A percentile compares a stretch with the other conserved stretches of the same genome.
These are phyloP conservation scores for Podospora comata DNA, from an alignment of 495 filamentous ascomycete species.

Conservation along the genomic window DNA sequence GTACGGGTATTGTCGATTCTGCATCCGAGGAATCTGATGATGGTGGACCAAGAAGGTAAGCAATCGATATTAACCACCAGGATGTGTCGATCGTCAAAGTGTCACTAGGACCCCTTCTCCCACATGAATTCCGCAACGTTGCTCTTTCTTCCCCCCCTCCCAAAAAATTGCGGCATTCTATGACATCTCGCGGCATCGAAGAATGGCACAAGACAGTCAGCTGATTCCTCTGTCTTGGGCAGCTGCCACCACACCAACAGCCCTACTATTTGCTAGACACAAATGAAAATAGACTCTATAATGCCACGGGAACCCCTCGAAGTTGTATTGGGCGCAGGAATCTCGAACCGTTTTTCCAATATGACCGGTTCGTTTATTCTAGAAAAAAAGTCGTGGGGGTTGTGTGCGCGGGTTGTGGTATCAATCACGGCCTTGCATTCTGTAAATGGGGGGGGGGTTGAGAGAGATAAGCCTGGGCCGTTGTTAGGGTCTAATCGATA, in stretches of 20 bases:
- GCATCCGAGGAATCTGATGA: neutral
- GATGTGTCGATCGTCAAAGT: neutral
- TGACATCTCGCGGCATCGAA: neutral
- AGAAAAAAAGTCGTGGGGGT: neutral
- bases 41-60: neutral
- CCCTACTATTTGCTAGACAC: neutral
- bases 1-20: neutral
- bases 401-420: neutral
- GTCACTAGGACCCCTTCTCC: neutral
- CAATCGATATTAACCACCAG: neutral
- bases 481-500: neutral
- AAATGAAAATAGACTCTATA: constrained; percentile 1
- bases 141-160: neutral
- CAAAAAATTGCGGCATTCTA: neutral
- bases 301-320: neutral
- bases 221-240: neutral
- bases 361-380: constrained; percentile 2
- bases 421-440: constrained; percentile 3
- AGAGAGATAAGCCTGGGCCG: neutral
- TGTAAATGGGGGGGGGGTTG: neutral
- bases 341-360: neutral
- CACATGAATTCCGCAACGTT: neutral
- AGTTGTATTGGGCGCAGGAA: neutral
- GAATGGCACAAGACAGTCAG: neutral
- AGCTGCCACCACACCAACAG: neutral